Evolutionary conservation across 1,284 basidiomycete genomes (phyloP).

Genomic region (Veloboletus limbatus): DNA sequence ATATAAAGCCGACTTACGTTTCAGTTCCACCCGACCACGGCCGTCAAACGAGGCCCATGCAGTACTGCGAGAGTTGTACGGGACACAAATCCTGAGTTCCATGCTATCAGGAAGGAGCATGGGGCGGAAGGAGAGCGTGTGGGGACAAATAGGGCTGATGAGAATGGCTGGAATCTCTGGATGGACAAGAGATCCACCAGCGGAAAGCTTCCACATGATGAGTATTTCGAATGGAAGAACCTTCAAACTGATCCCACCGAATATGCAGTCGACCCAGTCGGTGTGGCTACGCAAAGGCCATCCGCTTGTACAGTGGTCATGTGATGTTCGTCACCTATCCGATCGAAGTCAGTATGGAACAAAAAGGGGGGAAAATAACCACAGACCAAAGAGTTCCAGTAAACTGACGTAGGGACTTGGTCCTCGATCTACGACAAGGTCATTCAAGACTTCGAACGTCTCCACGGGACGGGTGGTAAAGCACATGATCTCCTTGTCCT

Average conservation of each 20-base stretch:
- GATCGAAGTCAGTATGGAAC: conserved; percentile 8
- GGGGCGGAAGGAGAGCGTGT: conserved; percentile 97
- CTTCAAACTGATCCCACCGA: conserved; percentile 53
- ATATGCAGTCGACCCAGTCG: conserved; percentile 98
- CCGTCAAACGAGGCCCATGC: conserved; percentile 99
- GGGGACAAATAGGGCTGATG: conserved; percentile 97
- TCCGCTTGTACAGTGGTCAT: conserved; percentile 99
- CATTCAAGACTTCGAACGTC: conserved; percentile 97
- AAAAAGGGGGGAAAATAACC: background rate
- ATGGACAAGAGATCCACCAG: conserved; percentile 96
- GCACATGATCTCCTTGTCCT: conserved; percentile 98
- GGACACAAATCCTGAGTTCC: conserved; percentile 97
- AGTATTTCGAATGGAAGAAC: conserved; percentile 4
- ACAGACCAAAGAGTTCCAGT: conserved; percentile 91
- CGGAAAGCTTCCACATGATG: conserved; percentile 71
- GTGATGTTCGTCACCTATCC: conserved; percentile 93
- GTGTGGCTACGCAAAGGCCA: conserved; percentile 93
- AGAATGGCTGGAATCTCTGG: conserved; percentile 96
- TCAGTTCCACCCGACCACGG: conserved; percentile 91
- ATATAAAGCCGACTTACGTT: conserved; percentile 61
- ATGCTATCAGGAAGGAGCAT: conserved; percentile 99
- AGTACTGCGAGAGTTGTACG: conserved; percentile 96
- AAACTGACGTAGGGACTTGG: conserved; percentile 97
- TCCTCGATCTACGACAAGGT: conserved; percentile 96
- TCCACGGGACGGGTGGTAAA: conserved; percentile 94